Evolutionary conservation across 208 protist genomes (phyloP).

Genomic region (Leishmania tropica): DNA sequence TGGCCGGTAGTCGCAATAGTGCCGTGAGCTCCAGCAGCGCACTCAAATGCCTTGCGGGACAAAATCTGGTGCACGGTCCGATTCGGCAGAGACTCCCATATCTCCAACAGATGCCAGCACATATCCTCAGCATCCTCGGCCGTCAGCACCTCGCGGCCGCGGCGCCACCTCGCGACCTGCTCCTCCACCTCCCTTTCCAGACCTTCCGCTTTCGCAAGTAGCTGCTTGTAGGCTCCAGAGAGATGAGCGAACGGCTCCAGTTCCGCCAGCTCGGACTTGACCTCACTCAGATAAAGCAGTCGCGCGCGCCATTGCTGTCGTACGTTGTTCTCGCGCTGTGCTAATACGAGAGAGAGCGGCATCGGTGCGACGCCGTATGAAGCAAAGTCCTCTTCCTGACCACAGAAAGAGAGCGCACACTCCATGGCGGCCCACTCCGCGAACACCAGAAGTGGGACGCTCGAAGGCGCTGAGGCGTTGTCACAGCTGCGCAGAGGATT

Average conservation of each 20-base stretch:
- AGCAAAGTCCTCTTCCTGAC: conserved; percentile 28
- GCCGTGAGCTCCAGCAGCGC: conserved; percentile 13
- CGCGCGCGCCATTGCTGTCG: conserved; percentile 17
- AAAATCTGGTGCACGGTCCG: conserved; percentile 38
- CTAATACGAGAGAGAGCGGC: not conserved
- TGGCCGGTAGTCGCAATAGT: conserved; percentile 14
- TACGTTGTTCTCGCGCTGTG: conserved; percentile 8
- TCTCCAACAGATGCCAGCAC: conserved; percentile 34
- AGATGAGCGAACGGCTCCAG: conserved; percentile 20
- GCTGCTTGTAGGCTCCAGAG: conserved; percentile 9
- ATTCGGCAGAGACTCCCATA: conserved; percentile 33
- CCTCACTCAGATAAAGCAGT: conserved; percentile 22
- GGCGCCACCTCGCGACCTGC: conserved; percentile 32
- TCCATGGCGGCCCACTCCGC: conserved; percentile 53
- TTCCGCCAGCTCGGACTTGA: conserved; percentile 28
- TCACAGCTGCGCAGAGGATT: conserved; percentile 13
- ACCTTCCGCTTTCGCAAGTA: conserved; percentile 24
- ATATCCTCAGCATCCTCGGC: conserved; percentile 22
- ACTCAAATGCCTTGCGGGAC: conserved; percentile 33
- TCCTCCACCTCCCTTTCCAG: conserved; percentile 28
- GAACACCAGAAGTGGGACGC: conserved; percentile 44
- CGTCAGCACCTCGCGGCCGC: conserved; percentile 18
- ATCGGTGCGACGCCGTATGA: conserved; percentile 23
- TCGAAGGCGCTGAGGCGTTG: not conserved
- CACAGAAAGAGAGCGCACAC: conserved; percentile 33